A percentile compares a stretch with the other conserved stretches of the same genome.
Conservation (phyloP, 1,139 yeast genomes). For the Geotrichum histeridarum region DNA sequence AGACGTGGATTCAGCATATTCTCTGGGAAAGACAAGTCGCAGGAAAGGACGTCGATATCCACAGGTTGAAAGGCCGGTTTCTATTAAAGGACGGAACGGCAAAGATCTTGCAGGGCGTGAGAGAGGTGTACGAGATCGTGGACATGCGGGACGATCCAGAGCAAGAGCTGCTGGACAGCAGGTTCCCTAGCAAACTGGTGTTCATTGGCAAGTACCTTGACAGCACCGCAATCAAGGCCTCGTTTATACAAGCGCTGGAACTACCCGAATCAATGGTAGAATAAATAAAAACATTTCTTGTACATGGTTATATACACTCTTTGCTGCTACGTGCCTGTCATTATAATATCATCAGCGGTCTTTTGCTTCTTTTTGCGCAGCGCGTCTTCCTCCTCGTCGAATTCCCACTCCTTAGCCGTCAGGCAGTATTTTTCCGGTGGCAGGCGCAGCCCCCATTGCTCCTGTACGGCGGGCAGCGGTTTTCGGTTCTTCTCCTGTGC, state of each 20-base stretch:
- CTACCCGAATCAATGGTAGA: conserved; percentile 5
- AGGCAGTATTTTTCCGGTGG: conserved; percentile 98
- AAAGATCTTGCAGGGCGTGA: conserved; percentile 80
- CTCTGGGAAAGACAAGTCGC: conserved; percentile 59
- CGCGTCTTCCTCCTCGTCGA: conserved; percentile 45
- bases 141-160: conserved; percentile 47
- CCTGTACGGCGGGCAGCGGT: conserved; percentile 86
- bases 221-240: conserved; percentile 16
- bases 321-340: conserved; percentile 5
- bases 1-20: conserved; percentile 56
- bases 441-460: conserved; percentile 84
- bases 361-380: conserved; percentile 22
- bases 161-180: conserved; percentile 32
- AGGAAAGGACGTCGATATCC: conserved; percentile 53
- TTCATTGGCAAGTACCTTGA: conserved; percentile 69
- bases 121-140: conserved; percentile 82
- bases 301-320: neutral
- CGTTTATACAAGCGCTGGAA: conserved; percentile 1
- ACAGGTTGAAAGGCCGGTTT: conserved; percentile 74
- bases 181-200: conserved; percentile 54
- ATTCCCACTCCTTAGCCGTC: conserved; percentile 73
- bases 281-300: neutral
- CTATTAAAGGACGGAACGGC: conserved; percentile 43
- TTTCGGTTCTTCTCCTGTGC: conserved; percentile 89
- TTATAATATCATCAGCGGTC: conserved; percentile 18